Evolutionary conservation across 164 flowering plant genomes (phyloP), one percentile per base, ranked within the genome.

Genomic region (Annona cherimola): DNA sequence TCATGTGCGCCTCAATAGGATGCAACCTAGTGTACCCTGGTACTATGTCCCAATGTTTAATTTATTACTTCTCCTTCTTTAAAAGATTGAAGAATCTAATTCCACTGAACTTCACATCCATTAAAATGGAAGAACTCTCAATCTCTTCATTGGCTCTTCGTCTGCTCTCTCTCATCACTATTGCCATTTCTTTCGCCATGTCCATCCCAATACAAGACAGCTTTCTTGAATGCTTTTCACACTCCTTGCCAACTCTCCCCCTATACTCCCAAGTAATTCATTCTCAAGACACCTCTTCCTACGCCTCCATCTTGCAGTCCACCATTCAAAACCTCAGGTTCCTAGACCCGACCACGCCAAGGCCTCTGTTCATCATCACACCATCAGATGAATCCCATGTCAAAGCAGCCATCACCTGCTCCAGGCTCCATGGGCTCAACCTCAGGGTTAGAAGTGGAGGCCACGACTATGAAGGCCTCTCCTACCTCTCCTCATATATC

Each of bases 401-500:
- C 73, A 79, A 77, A 61, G 72, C 80, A 18, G 73, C 82, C 20
- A 45, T 81, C 9, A 18, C 69, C 12, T 83, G 83, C 45, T 45
- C 75, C 42, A 77, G 39, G 42, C 16, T 71, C 4, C 18, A 44
- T 12, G 71, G 71, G 9, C 1, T 80, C 43, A 77, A 75, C 40
- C n/a, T 81, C 5, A 72, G 79, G 43, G 39, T 75, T 57, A 50
- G 73, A 45, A 80, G 85, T 42, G 83, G 81, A 0, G 84, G 84
- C 8, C 84, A 82, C 45, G 82, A 79, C 73, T 82, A 79, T 60
- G 84, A 82, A 46, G 82, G 82, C 18, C 76, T 74, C 2, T 83
- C 85, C 4, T 80, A 72, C 43, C 12, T 63, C 12, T 65, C 76
- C 0, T 20, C 3, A n/a, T 11, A 61, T 6, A 4, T 43, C 11